Base-by-base conservation (phyloP, 306 rosid species). In the Argentina anserina region DNA sequence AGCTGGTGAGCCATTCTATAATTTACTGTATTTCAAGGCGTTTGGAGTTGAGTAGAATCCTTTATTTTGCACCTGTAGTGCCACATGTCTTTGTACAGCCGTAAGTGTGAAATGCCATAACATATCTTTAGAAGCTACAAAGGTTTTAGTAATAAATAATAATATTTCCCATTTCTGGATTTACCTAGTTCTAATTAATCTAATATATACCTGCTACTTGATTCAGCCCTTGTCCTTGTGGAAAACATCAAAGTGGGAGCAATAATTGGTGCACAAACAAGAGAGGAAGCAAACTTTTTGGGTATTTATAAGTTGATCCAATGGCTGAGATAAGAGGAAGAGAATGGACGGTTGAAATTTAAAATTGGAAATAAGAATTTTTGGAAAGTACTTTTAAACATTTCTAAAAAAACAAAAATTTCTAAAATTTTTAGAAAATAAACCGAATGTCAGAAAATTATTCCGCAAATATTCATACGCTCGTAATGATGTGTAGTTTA, bases 211-310 rank as follows among this genome's bases (percentile, higher is more conserved):
- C 1, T 25, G 65, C 29, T 60, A 31, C 21, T 31, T 17, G 8
- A 4, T 71, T 47, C 55, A 71, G 75, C 67, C 18, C 40, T 55
- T 71, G 29, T 20, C 56, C 39, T 56, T 49, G 18, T 20, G 55
- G 55, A 49, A 18, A 49, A 20, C 55, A 49, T 49, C 55, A 49
- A 7, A 49, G 53, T 71, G 26, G 52, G 56, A 28, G 37, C 53
- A 23, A 55, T 71, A 34, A n/a, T 56, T 40, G 67, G 52, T 37
- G 75, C 75, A 71, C 66, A 55, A 25, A 71, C 37, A 36, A 33
- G 9, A 50, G 18, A 20, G 28, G 67, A 71, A 56, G 66, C 49
- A 9, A 56, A 71, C 37, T 12, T 71, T 6, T 58, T 71, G 10
- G 52, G n/a, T n/a, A n/a, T n/a, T n/a, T n/a, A n/a, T n/a, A n/a